Base-by-base conservation (phyloP, 495 filamentous ascomycete genomes). In the Penicillium macrosclerotiorum region DNA sequence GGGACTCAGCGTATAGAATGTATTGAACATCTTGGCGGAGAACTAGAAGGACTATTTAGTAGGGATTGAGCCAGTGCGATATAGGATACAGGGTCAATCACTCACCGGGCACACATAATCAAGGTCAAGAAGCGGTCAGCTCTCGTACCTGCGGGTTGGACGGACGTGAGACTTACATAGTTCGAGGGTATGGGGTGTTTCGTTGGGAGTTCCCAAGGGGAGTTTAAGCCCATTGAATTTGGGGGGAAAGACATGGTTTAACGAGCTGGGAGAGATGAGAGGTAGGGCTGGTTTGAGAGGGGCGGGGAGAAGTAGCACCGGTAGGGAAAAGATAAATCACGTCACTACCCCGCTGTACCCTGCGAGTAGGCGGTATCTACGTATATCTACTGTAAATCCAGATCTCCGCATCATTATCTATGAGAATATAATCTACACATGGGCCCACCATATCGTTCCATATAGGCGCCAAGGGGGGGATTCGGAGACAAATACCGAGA, bases 31-130 rank as follows among this genome's bases (percentile, higher is more conserved):
- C 57, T 88, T 86, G 30, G 73, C 70, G 9, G 79, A 83, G 65
- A 78, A 83, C 60, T 74, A 36, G 7, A 45, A 19, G 22, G 30
- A 16, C 29, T 23, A 26, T 40, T 49, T 33, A 40, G 8, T 23
- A 18, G 12, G 3, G 25, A 7, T 6, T 24, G 11, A 23, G 42
- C 17, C 14, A 9, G 19, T 20, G 17, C 13, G 7, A 44, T 17
- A 13, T 8, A 16, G 20, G 30, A 19, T 12, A 32, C 24, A 32
- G 33, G 20, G 38, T 11, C 1, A 6, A 8, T 60, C 45, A 43
- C 75, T 65, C 63, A 81, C 80, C 20, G 89, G 86, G 61, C 89
- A 94, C 51, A 88, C 85, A 69, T 92, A 95, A 72, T 94, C 88
- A 59, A 92, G 84, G 59, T 85, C 77, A 80, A 20, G 20, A 36